Evolutionary conservation across 371 early-diverging fungal genomes (phyloP).

Genomic region (Phascolomyces articulosus): DNA sequence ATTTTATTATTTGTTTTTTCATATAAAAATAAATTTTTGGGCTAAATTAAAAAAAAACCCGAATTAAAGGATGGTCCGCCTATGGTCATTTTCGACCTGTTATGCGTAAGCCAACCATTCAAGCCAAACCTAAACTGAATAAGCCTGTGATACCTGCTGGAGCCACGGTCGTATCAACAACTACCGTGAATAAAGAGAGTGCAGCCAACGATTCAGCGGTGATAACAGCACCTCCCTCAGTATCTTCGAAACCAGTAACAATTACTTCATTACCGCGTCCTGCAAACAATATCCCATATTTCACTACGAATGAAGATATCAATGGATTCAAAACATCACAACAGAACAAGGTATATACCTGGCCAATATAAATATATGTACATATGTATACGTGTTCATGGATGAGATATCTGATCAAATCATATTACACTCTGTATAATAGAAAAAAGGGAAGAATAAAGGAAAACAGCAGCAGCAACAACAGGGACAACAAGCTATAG

Average conservation of each 20-base stretch:
- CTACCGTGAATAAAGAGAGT: conserved; percentile 32
- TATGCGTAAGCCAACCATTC: conserved; percentile 47
- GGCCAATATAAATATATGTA: too few species aligned
- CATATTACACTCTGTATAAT: too few species aligned
- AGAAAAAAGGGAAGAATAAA: conserved; percentile 31
- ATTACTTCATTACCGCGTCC: neutral
- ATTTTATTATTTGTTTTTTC: too few species aligned
- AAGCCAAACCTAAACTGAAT: conserved; percentile 49
- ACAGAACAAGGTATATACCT: conserved; percentile 15
- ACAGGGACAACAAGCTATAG: conserved; percentile 29
- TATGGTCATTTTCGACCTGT: conserved; percentile 50
- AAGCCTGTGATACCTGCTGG: conserved; percentile 50
- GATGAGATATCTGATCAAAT: too few species aligned
- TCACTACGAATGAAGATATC: conserved; percentile 37
- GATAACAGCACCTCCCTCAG: neutral
- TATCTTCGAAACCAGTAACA: neutral
- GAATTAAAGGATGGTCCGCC: conserved; percentile 53
- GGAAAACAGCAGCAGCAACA: conserved; percentile 23
- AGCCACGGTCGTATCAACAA: conserved; percentile 42
- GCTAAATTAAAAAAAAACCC: too few species aligned
- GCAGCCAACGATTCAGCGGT: conserved; percentile 1
- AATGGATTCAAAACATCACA: conserved; percentile 31
- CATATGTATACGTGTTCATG: too few species aligned
- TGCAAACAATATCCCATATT: conserved; percentile 18
- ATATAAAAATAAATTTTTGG: too few species aligned